Evolutionary conservation across 163 green algal species (phyloP).

Genomic region (Chlorella variabilis): DNA sequence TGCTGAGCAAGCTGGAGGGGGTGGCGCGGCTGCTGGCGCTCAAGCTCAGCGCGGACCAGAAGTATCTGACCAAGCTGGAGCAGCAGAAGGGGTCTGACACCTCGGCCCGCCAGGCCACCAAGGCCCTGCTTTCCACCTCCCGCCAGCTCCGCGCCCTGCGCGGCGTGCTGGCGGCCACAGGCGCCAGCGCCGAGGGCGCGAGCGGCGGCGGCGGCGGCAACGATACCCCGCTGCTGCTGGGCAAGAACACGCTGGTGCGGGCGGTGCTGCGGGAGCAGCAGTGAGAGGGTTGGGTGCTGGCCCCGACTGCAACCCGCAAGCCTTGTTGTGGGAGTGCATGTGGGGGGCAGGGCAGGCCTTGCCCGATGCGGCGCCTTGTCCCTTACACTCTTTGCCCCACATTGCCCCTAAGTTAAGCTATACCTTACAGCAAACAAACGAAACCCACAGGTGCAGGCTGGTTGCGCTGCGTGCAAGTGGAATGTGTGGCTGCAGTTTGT

Average conservation of each 20-base stretch:
- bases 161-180: not conserved
- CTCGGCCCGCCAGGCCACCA: constrained; percentile 69
- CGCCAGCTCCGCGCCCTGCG: constrained; percentile 68
- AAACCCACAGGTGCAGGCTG: no score
- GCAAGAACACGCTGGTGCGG: constrained; percentile 67
- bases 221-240: constrained; percentile 26
- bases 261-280: constrained; percentile 23
- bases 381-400: no score
- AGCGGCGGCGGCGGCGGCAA: not conserved
- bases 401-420: no score
- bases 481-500: no score
- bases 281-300: not conserved
- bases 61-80: constrained; percentile 84
- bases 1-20: constrained; percentile 68
- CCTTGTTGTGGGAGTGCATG: no score
- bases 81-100: constrained; percentile 53
- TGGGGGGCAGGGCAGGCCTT: no score
- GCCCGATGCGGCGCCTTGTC: no score
- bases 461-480: no score
- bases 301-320: no score
- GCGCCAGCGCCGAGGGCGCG: not conserved
- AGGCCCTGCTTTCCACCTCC: constrained; percentile 61
- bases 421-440: no score
- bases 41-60: constrained; percentile 24
- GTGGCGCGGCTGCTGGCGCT: constrained; percentile 70